Base-by-base conservation (phyloP, 78 protist species). In the Thecamonas trahens region DNA sequence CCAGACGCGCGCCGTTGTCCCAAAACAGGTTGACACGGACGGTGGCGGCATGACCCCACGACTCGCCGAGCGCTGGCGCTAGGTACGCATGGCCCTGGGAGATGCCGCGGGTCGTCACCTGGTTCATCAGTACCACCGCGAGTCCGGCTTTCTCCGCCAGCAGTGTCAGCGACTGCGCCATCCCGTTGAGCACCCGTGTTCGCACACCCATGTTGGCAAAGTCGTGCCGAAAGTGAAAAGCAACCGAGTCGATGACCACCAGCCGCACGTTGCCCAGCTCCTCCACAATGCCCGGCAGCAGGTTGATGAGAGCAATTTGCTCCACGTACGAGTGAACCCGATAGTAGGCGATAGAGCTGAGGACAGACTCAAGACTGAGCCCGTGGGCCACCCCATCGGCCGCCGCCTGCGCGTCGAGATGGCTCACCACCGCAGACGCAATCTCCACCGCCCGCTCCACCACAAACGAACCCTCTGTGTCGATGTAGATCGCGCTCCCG, bases 391-490 rank as follows among this genome's bases (percentile, higher is more conserved):
- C 11, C 24, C 0, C 28, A 2, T 44, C 61, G 18, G 24, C 58
- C 20, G 47, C 40, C 3, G 31, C 47, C 49, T 35, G 29, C 52
- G 18, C 66, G 0, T 8, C 66, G 42, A 0, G 13, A 35, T 22
- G 1, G 7, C 7, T 28, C 45, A 67, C 57, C 18, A 42, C 32
- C 20, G 67, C 64, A 1, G 13, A n/a, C 0, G 86, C 93, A 18
- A 87, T 83, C 22, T 87, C 88, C 14, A 17, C 34, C 4, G 67
- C 40, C 6, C 93, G 63, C 2, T 65, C 61, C 2, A 55, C 52
- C 29, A 70, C 45, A 61, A 79, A 87, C 63, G 77, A 68, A 6
- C 93, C 93, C 47, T 87, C 93, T 0, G 89, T 83, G 45, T 87
- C 93, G 2, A 87, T 79, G 63, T 76, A 87, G 0, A 87, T 55